phyloP scores from a whole-genome alignment of 164 flowering plant species.

The Akebia trifoliata region DNA sequence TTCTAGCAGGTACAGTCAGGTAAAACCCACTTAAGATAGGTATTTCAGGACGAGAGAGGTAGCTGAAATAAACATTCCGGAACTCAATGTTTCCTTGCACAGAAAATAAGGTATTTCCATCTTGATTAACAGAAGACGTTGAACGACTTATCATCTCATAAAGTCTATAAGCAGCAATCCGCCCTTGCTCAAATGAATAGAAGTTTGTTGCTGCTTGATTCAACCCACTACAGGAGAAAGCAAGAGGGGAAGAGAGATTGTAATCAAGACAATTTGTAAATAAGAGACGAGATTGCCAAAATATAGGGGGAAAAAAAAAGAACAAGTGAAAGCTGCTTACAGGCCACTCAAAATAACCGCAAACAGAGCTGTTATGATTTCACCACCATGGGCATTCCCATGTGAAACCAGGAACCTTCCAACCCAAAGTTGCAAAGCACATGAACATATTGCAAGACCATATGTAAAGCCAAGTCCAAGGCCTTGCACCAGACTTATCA shows the following conservation, averaged over 20 bases:
- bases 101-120: conserved; percentile 52
- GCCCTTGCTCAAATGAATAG: conserved; percentile 97
- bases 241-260: too few species aligned
- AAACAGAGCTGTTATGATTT: conserved; percentile 80
- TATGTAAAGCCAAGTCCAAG: conserved; percentile 99
- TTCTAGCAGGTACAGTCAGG: conserved; percentile 90
- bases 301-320: conserved; percentile 3
- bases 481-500: conserved; percentile 99
- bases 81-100: conserved; percentile 97
- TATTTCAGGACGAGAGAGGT: conserved; percentile 93
- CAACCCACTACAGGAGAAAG: conserved; percentile 58
- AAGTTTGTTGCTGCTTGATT: conserved; percentile 99
- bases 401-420: conserved; percentile 71
- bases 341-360: conserved; percentile 96
- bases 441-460: conserved; percentile 99
- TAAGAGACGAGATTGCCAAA: background rate
- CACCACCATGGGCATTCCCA: conserved; percentile 81
- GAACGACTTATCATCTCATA: conserved; percentile 98
- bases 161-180: conserved; percentile 96
- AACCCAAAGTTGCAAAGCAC: conserved; percentile 97
- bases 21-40: conserved; percentile 96
- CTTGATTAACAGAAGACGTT: conserved; percentile 64
- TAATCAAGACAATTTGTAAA: conserved; percentile 1
- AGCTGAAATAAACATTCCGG: conserved; percentile 94
- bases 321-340: conserved; percentile 43